Evolutionary conservation across 495 filamentous ascomycete species (phyloP).

Genomic region (Entonaema liquescens): DNA sequence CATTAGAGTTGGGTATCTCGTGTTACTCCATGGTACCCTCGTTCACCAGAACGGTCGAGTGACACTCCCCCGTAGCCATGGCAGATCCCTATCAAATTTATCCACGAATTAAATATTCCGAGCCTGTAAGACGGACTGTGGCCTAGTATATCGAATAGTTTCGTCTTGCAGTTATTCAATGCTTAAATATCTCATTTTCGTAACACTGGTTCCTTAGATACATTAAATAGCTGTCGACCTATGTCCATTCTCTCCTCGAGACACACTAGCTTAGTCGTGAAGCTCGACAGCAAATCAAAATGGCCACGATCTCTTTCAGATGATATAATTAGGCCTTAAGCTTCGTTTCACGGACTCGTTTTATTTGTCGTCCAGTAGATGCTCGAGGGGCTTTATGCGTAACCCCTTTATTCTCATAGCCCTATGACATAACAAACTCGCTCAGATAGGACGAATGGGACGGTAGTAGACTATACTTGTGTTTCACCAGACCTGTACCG

Average conservation of each 20-base stretch:
- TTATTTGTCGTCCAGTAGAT: not conserved
- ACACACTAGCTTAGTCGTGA: not conserved
- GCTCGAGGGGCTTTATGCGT: not conserved
- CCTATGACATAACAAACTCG: not conserved
- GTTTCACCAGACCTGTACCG: not conserved
- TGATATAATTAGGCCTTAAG: not conserved
- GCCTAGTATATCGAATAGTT: not conserved
- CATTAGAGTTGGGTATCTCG: not conserved
- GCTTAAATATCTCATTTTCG: not conserved
- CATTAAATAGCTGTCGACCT: not conserved
- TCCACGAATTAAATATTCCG: not conserved
- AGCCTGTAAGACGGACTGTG: not conserved
- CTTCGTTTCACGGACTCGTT: not conserved
- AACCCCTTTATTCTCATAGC: not conserved
- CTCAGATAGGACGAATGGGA: too few relatives aligned
- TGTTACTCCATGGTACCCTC: not conserved
- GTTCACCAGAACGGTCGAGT: not conserved
- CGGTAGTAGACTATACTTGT: too few relatives aligned
- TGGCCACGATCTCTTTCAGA: not conserved
- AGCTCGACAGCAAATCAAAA: conserved; percentile 1
- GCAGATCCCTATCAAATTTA: not conserved
- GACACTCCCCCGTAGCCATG: not conserved
- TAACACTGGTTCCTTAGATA: not conserved
- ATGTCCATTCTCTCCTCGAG: not conserved
- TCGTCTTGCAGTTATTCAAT: not conserved